Percentiles rank a stretch among this genome's conserved stretches.
Conservation (phyloP, 768 basidiomycete genomes). For the Lactifluus hygrophoroides region DNA sequence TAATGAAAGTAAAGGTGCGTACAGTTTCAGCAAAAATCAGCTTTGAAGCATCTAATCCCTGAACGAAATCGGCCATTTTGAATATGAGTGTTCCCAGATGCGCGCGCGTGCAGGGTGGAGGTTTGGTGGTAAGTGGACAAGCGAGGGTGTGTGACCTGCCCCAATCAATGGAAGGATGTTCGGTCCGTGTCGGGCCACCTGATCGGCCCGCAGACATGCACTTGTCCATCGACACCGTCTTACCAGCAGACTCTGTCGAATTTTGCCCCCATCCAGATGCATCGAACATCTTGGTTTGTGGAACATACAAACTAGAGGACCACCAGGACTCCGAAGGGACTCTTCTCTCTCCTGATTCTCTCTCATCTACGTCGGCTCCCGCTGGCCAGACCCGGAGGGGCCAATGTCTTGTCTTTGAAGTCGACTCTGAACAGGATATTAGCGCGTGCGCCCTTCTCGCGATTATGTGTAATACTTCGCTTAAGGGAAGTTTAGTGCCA, state of each 20-base stretch:
- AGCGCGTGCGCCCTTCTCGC: constrained; percentile 18
- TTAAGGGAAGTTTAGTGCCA: constrained; percentile 28
- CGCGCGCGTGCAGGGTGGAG: too few species aligned
- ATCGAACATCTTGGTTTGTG: constrained; percentile 68
- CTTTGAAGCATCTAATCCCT: constrained; percentile 63
- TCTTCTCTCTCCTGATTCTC: background rate
- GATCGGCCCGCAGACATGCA: background rate
- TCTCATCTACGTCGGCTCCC: background rate
- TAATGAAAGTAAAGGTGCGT: background rate
- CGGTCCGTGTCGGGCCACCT: background rate
- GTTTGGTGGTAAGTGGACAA: background rate
- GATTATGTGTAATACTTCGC: background rate
- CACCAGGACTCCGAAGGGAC: constrained; percentile 9
- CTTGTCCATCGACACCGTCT: constrained; percentile 49
- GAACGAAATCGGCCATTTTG: constrained; percentile 56
- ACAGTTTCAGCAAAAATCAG: constrained; percentile 60
- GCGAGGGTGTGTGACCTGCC: background rate
- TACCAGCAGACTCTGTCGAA: constrained; percentile 85
- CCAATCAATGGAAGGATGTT: too few species aligned
- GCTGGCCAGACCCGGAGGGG: constrained; percentile 45
- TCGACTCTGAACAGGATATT: constrained; percentile 33
- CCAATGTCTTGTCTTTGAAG: constrained; percentile 61
- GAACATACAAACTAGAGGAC: constrained; percentile 79
- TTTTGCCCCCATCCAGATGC: constrained; percentile 69
- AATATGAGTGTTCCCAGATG: too few species aligned